Evolutionary conservation across 2,329 filamentous ascomycete species (phyloP), one percentile per base, ranked within the genome.

Genomic region (Pestalotiopsis sp.): DNA sequence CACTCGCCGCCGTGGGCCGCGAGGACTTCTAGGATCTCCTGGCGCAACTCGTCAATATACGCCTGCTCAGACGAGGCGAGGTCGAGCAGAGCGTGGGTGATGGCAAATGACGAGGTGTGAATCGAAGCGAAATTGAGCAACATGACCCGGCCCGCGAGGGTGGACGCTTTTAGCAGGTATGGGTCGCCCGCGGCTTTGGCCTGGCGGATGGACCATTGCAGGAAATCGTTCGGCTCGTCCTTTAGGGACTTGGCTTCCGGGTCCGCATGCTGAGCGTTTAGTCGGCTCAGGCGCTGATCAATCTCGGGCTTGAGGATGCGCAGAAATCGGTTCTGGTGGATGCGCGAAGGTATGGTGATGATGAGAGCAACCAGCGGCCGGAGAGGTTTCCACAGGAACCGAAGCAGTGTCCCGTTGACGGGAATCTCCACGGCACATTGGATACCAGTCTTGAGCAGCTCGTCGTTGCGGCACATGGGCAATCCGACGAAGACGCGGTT

Each of bases 1-100:
- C 79, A 80, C 41, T 72, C 41, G 3, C 75, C 75, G 58, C 70
- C 72, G 66, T 76, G 66, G 66, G 73, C 75, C 9, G 73, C 73
- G 1, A 80, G 74, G 36, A 75, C 76, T 14, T 68, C 57, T 13
- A 74, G 68, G 31, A 84, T 82, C 73, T 86, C 84, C 20, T 80
- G 75, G 2, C 84, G 80, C 31, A 86, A 74, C 59, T 82, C 80
- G 41, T 83, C 80, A 41, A 86, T 72, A 72, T 82, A 81, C 68
- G 85, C 70, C 4, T 66, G 52, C 23, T 60, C 31, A 4, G 82
- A 27, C 75, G 80, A 59, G 1, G 77, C 78, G 1, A 88, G 76
- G 68, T 87, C 84, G 45, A 82, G 81, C 45, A 88, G 71, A 9
- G 49, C 81, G 70, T 70, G 66, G 4, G 68, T 70, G 1, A 70